Evolutionary conservation across 768 basidiomycete species (phyloP), one percentile per base, ranked within the genome.

Genomic region (Podaxis sp.): DNA sequence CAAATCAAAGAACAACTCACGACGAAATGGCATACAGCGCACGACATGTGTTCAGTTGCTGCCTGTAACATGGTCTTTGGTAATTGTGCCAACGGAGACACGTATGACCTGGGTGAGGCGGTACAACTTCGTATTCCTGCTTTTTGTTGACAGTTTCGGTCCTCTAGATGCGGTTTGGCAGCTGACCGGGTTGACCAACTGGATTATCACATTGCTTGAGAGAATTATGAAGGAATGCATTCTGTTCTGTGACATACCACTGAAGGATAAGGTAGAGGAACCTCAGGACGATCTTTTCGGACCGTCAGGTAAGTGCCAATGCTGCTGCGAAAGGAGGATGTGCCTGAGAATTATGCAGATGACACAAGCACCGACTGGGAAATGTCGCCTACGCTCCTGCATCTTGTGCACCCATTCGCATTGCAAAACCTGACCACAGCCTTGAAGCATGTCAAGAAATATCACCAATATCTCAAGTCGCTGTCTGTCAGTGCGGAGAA

Each of bases 81-180:
- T 64, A 83, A 86, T 65, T 90, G 89, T 66, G 78, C 75, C 65
- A 87, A 89, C 20, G 81, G 78, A 2, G 82, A 83, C 61, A 76
- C 72, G 20, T 89, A 89, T 67, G 88, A 91, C 67, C 76, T 90
- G 2, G 84, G 91, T 90, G 67, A 48, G 75, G 63, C 56, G 44
- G 4, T 52, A 20, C 46, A 52, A 33, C 17, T 4, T 30, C 4
- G 17, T 26, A 30, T 24, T 58, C 26, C 24, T 38, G 54, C 11
- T 50, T 44, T 44, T 58, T 20, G 20, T 37, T 33, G 37, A 50
- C 4, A 4, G 12, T 36, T 59, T 24, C n/a, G 24, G 3, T 37
- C 17, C 48, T 63, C 56, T 30, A 93, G 91, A 86, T 58, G 84
- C 87, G 38, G 80, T 86, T 28, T 93, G 91, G 91, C 87, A 89